Base-by-base conservation (phyloP, 2,329 filamentous ascomycete genomes). In the Aspergillus ustus region DNA sequence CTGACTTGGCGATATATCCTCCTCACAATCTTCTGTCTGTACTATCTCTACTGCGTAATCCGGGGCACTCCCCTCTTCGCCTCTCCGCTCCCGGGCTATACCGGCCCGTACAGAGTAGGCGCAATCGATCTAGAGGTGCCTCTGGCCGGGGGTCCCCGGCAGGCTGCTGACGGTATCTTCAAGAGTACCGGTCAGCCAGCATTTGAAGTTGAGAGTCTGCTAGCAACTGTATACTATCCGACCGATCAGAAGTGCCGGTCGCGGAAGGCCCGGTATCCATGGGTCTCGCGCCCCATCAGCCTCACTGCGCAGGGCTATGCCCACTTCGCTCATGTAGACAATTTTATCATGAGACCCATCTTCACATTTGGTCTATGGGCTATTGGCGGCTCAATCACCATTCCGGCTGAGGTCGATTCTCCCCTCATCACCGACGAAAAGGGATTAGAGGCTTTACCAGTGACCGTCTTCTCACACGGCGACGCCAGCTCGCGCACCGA, bases 401-500 rank as follows among this genome's bases (percentile, higher is more conserved):
- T 57, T 8, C 55, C 55, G 4, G 55, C 55, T 11, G 55, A 57
- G 31, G 55, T 57, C 9, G 55, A 57, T 29, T 45, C 55, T 15
- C 55, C 55, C 20, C 55, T 57, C 15, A 45, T 57, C 22, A 15
- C 3, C n/a, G 17, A 2, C 3, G 43, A 48, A 22, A 56, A 46
- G 28, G 53, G 20, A 7, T 6, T 11, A n/a, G 55, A 57, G 7
- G 11, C 55, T 9, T 57, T 57, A 11, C 55, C 55, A 13, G 55
- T 57, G 6, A 57, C 55, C 2, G 45, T 57, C 46, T 57, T 57
- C 31, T 57, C 55, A 11, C 55, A 57, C 29, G 55, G 55, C 13
- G 45, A 57, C 25, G 55, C 37, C 45, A 57, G 55, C 44, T 57
- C 31, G 9, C 55, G 55, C n/a, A 57, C 55, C 13, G 55, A 57